Evolutionary conservation across 164 flowering plant genomes (phyloP), one percentile per base, ranked within the genome.

Genomic region (Vitis rupestris): DNA sequence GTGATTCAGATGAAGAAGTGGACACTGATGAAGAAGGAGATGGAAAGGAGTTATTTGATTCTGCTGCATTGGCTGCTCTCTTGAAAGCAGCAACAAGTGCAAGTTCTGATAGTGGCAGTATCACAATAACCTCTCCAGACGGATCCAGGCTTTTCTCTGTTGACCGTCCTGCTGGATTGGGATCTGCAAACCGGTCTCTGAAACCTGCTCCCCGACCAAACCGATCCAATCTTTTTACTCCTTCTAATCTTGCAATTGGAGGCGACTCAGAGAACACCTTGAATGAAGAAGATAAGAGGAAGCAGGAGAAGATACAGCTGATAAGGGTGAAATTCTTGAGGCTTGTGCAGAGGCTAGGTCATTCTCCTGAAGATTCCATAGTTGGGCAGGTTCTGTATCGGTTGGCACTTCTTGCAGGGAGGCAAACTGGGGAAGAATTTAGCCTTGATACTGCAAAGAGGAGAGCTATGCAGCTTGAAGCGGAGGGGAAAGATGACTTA

Each of bases 131-230:
- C 13, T 78, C 97, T 50, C 76, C 83, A 60, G 97, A 92, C 74
- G 95, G 91, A 23, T 81, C 98, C 4, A 81, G 85, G 81, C 84
- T 94, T 70, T 92, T 94, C 85, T 84, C 95, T 49, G 81, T 86
- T 16, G 97, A 92, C 72, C 92, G 90, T n/a, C 98, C 98, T 54
- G 98, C 94, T 59, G 98, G 98, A 51, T 75, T 94, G 80, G 97
- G 97, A 44, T 82, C 96, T 50, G 87, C 94, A 14, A 78, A 81
- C 27, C 82, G 82, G 31, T 74, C 96, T 48, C 67, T 84, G 48
- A 87, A 83, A 65, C 88, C 92, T 63, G 84, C 88, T 67, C 55
- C 94, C 13, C 81, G 87, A 37, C 64, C 88, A 37, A 83, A 65
- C 63, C 89, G 82, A 9, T 70, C 92, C 37, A 84, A 65, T 70